Base-by-base conservation (phyloP, 2,329 filamentous ascomycete genomes). In the Pseudogymnoascus sp. region DNA sequence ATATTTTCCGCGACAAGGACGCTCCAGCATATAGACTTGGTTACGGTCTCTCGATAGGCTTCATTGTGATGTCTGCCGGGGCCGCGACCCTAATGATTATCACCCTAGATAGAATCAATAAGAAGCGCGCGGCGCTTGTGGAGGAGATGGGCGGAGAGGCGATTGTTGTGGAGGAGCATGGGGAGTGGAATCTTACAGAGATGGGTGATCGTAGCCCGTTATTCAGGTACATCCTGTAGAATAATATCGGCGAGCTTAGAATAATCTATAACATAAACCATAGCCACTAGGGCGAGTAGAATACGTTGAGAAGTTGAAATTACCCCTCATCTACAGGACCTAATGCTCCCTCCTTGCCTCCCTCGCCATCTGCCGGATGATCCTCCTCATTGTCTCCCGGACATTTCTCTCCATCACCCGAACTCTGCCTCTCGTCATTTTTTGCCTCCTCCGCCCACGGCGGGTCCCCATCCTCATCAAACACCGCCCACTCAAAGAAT, bases 401-500 rank as follows among this genome's bases (percentile, higher is more conserved):
- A 50, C 15, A 10, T 7, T 28, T 10, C 8, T 50, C 44, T n/a
- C 8, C 23, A 10, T 7, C 44, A 1, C 15, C 15, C n/a, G 23
- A 50, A 50, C 44, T n/a, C 13, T 50, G 23, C 23, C 28, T 28
- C 13, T 50, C 23, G 15, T 15, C 13, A 15, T 23, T 4, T 47
- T 63, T 17, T 44, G 40, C 40, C 26, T 63, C 38, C 31, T 65
- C 36, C 23, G 69, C 69, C 86, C 87, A 90, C 1, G 86, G 78
- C 0, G 93, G 92, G 68, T 90, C 86, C 1, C 93, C 93, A 73
- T 97, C 88, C 36, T 96, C 87, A 69, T 93, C 87, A 75, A 96
- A 96, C 62, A 87, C 83, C 0, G 89, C 91, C 92, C 92, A 96
- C 66, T 89, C 81, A 69, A 96, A 96, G 71, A 88, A 95, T 0